These are phyloP conservation scores for Cystofilobasidium capitatum DNA, from an alignment of 768 basidiomycete species.

Conservation along the genomic window DNA sequence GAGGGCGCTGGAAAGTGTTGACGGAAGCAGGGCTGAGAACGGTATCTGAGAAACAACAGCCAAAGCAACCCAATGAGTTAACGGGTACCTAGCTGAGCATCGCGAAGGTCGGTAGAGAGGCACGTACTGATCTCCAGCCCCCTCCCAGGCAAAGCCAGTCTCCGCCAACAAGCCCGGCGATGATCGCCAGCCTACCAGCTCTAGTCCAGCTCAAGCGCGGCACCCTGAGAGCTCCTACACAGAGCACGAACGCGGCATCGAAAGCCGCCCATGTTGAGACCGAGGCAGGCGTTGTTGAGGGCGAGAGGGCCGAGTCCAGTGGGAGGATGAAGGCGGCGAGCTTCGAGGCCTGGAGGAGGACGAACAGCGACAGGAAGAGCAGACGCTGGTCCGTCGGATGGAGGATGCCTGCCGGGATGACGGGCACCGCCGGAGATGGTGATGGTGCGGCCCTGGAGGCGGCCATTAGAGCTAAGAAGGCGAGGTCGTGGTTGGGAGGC, in stretches of 20 bases:
- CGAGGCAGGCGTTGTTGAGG: conserved; percentile 21
- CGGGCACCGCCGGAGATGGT: too few relatives aligned
- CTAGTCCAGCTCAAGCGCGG: conserved; percentile 36
- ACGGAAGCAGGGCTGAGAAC: conserved; percentile 10
- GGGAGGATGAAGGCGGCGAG: conserved; percentile 29
- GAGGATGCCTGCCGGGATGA: conserved; percentile 1
- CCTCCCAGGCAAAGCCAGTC: conserved; percentile 37
- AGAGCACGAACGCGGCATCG: conserved; percentile 36
- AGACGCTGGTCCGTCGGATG: conserved; percentile 53
- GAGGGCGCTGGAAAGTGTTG: conserved; percentile 23
- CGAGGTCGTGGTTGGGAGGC: too few relatives aligned
- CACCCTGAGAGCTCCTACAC: conserved; percentile 39
- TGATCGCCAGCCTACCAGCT: conserved; percentile 16
- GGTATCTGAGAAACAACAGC: conserved; percentile 13
- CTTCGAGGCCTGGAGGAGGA: conserved; percentile 57
- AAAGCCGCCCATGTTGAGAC: conserved; percentile 45
- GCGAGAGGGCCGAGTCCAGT: too few relatives aligned
- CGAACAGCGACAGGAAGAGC: conserved; percentile 64
- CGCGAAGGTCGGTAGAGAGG: conserved; percentile 23
- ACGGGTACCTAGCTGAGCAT: conserved; percentile 29
- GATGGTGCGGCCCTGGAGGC: too few relatives aligned
- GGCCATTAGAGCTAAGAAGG: too few relatives aligned
- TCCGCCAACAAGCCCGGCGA: conserved; percentile 29
- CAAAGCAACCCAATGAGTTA: conserved; percentile 15
- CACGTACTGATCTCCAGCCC: conserved; percentile 17